These are phyloP conservation scores for Syzygium syzygioides DNA, from an alignment of 441 rosid genomes.

Conservation along the genomic window DNA sequence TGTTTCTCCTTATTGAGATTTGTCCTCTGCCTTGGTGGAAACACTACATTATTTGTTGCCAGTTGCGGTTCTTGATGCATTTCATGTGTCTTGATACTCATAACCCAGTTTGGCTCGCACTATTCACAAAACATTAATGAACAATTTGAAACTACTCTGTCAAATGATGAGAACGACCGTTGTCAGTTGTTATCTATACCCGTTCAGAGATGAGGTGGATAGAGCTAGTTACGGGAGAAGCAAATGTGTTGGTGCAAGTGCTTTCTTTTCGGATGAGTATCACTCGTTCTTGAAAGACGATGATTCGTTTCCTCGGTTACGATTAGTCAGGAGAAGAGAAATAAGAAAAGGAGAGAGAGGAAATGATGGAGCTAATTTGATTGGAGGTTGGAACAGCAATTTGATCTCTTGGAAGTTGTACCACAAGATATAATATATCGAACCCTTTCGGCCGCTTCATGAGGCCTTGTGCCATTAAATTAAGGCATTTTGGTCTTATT, in stretches of 20 bases:
- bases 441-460: not conserved
- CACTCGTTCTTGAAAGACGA: not conserved
- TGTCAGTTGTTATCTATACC: not conserved
- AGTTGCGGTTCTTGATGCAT: not conserved
- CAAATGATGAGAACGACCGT: not conserved
- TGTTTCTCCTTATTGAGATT: not conserved
- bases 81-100: not conserved
- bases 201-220: not conserved
- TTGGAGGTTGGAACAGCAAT: not conserved
- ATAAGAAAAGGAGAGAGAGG: not conserved
- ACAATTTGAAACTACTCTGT: not conserved
- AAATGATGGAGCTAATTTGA: not conserved
- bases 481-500: constrained; percentile 4
- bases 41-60: not conserved
- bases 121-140: not conserved
- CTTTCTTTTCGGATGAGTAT: not conserved
- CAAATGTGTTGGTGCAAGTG: not conserved
- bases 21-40: not conserved
- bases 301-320: not conserved
- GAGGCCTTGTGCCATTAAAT: not conserved
- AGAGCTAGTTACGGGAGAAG: not conserved
- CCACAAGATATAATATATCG: not conserved
- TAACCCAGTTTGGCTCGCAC: not conserved
- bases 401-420: not conserved
- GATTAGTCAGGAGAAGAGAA: not conserved